Percentiles rank a stretch among this genome's conserved stretches.
Conservation (phyloP, 2,329 filamentous ascomycete genomes). For the Sarocladium oryzae region DNA sequence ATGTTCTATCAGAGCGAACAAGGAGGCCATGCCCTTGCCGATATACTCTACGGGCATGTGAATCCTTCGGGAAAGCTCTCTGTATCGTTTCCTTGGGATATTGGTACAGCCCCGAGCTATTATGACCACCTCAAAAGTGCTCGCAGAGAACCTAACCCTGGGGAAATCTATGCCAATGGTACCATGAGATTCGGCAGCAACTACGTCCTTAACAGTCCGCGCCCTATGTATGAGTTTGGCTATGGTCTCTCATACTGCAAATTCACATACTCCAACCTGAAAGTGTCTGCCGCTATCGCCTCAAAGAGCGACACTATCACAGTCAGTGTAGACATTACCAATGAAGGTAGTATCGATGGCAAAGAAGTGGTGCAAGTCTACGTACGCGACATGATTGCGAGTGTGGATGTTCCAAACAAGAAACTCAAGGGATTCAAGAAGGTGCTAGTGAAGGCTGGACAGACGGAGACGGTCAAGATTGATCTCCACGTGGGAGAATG, state of each 20-base stretch:
- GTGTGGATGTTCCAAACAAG: slow-evolving; percentile 58
- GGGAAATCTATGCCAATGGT: slow-evolving; percentile 48
- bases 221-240: slow-evolving; percentile 58
- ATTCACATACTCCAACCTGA: slow-evolving; percentile 52
- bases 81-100: slow-evolving; percentile 60
- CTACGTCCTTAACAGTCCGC: slow-evolving; percentile 55
- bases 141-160: slow-evolving; percentile 45
- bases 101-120: slow-evolving; percentile 62
- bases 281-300: slow-evolving; percentile 41
- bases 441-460: slow-evolving; percentile 52
- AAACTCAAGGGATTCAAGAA: slow-evolving; percentile 63
- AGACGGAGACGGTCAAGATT: slow-evolving; percentile 46
- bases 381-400: slow-evolving; percentile 54
- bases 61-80: slow-evolving; percentile 61
- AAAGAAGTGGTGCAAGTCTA: slow-evolving; percentile 65
- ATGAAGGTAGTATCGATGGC: slow-evolving; percentile 49
- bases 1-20: slow-evolving; percentile 70
- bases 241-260: slow-evolving; percentile 60
- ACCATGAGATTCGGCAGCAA: slow-evolving; percentile 57
- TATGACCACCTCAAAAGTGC: slow-evolving; percentile 69
- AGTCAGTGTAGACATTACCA: slow-evolving; percentile 55
- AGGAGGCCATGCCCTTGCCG: slow-evolving; percentile 59
- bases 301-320: slow-evolving; percentile 46
- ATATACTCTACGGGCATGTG: slow-evolving; percentile 57
- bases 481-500: slow-evolving; percentile 49